A percentile compares a stretch with the other conserved stretches of the same genome.
These are phyloP conservation scores for Hypericum androsaemum DNA, from an alignment of 345 rosid genomes.

Conservation along the genomic window DNA sequence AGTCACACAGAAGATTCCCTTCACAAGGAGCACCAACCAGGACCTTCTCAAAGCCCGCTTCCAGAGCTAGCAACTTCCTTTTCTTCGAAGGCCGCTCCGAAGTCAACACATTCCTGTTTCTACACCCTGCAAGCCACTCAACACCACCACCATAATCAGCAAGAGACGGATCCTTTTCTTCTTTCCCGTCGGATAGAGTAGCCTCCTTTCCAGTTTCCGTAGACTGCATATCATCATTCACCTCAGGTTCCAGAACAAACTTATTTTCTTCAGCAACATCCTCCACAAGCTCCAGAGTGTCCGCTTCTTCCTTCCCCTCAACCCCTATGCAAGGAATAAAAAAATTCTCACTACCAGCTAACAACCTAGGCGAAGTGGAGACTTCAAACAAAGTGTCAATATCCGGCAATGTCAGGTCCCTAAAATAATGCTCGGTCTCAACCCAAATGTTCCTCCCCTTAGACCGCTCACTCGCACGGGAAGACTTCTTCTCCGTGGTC, in stretches of 20 bases:
- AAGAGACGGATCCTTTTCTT: constrained; percentile 21
- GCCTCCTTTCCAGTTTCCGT: constrained; percentile 37
- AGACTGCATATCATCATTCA: constrained; percentile 22
- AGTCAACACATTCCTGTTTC: constrained; percentile 58
- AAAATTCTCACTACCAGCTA: constrained; percentile 38
- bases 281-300: too few species aligned
- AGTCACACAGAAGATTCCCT: constrained; percentile 53
- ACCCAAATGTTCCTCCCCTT: constrained; percentile 58
- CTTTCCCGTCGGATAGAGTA: constrained; percentile 8
- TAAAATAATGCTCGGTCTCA: constrained; percentile 67
- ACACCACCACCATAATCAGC: constrained; percentile 32
- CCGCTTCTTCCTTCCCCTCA: constrained; percentile 6
- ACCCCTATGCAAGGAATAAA: constrained; percentile 35
- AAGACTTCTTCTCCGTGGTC: constrained; percentile 38
- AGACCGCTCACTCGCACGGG: constrained; percentile 39
- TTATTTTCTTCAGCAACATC: constrained; percentile 12
- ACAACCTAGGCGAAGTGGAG: constrained; percentile 28
- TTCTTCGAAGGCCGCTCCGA: constrained; percentile 89
- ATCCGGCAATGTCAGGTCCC: constrained; percentile 66
- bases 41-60: constrained; percentile 74
- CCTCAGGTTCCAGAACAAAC: constrained; percentile 10
- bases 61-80: constrained; percentile 65
- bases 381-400: constrained; percentile 47
- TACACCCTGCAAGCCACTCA: constrained; percentile 87
- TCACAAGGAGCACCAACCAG: constrained; percentile 53